Evolutionary conservation across 2,329 filamentous ascomycete species (phyloP).

Genomic region (Acarospora socialis): DNA sequence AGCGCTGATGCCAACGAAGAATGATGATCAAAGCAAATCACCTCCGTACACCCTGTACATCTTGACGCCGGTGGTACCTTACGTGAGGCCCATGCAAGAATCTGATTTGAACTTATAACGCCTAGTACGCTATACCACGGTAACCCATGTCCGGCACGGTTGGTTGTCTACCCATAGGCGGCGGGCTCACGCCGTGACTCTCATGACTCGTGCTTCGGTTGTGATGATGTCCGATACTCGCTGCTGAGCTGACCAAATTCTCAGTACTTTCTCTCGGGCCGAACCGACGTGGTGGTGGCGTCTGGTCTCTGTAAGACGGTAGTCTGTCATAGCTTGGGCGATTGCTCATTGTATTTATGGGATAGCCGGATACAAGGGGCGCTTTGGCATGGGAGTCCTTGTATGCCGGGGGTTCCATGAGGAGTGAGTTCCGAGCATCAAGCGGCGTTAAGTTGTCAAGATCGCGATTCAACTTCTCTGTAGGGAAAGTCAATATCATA

Average conservation of each 20-base stretch:
- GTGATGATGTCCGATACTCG: constrained; percentile 9
- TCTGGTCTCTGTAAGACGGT: constrained; percentile 8
- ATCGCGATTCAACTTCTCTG: constrained; percentile 64
- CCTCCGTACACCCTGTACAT: too few relatives aligned
- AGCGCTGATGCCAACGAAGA: too few relatives aligned
- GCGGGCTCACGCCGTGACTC: constrained; percentile 6
- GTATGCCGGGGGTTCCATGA: constrained; percentile 47
- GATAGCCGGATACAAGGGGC: constrained; percentile 7
- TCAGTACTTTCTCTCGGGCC: constrained; percentile 8
- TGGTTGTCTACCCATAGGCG: constrained; percentile 8
- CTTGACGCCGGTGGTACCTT: not conserved
- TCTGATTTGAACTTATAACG: too few relatives aligned
- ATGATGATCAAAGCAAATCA: too few relatives aligned
- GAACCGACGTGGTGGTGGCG: constrained; percentile 9
- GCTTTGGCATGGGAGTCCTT: constrained; percentile 18
- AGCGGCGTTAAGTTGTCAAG: constrained; percentile 73
- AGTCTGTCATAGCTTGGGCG: constrained; percentile 4
- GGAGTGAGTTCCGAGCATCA: constrained; percentile 72
- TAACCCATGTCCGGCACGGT: constrained; percentile 10
- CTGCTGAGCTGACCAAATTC: constrained; percentile 8
- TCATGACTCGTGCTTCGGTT: constrained; percentile 10
- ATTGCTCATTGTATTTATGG: constrained; percentile 10
- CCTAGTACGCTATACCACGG: constrained; percentile 9
- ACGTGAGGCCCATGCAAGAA: too few relatives aligned
- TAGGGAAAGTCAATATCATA: constrained; percentile 10